Conservation (phyloP, 73 alveolate species). For the Durusdinium trenchii region DNA sequence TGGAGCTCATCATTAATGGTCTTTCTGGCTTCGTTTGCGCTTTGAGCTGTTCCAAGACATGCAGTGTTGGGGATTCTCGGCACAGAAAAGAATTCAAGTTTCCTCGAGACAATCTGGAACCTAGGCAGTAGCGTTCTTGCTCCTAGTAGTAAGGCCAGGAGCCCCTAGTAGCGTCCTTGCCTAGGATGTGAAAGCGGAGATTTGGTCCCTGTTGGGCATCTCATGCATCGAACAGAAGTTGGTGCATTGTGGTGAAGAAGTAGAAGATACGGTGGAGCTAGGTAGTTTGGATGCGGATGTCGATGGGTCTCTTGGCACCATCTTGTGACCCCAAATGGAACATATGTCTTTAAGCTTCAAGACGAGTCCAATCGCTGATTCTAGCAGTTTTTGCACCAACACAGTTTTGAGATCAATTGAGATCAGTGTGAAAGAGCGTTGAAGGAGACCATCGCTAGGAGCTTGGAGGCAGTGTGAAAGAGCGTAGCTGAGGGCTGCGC, state of each 20-base stretch:
- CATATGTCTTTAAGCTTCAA: background rate
- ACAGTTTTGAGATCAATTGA: background rate
- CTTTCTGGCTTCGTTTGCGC: constrained; percentile 59
- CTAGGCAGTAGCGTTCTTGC: background rate
- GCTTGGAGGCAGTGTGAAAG: background rate
- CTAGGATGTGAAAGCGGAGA: constrained; percentile 50
- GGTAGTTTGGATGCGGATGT: background rate
- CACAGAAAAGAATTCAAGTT: background rate
- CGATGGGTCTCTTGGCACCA: background rate
- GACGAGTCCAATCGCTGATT: background rate
- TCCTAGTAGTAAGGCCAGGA: no score
- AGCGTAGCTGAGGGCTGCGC: background rate
- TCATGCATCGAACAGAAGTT: constrained; percentile 67
- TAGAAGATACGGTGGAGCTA: background rate
- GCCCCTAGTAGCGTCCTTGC: no score
- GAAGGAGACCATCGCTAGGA: background rate
- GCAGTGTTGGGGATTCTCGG: constrained; percentile 30
- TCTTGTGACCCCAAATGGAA: background rate
- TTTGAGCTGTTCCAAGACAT: background rate
- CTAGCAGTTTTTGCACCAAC: no score
- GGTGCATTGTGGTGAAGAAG: background rate
- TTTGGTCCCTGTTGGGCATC: background rate
- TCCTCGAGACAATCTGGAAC: background rate
- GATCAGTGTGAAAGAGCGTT: background rate
- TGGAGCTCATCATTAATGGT: constrained; percentile 45